Base-by-base conservation (phyloP, 495 filamentous ascomycete species). In the Aspergillus coremiiformis region DNA sequence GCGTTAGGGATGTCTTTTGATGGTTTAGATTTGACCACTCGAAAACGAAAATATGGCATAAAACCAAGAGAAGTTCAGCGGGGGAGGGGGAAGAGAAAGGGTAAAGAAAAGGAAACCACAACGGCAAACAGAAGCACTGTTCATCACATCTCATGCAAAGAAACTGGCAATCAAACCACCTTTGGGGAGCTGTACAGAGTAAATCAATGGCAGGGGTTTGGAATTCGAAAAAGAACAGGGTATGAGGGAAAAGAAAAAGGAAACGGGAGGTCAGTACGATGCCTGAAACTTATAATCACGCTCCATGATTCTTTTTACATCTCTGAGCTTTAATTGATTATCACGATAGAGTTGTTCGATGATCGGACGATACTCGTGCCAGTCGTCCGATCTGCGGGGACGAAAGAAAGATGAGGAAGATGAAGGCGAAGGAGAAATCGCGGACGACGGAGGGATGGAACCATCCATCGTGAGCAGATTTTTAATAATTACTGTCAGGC, bases 261-360 rank as follows among this genome's bases (percentile, higher is more conserved):
- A 49, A 56, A 57, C 4, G 29, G 57, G 54, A 55, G 44, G 52
- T 57, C 48, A 42, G 41, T 72, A 73, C 70, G 70, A 72, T 37
- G 70, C 70, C 54, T 58, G 54, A 50, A 73, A 73, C 44, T 65
- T 68, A 58, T 72, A 64, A 24, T 73, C 63, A n/a, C 60, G 55
- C 48, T 71, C 67, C 70, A 73, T 73, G 57, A 66, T 67, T 53
- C 58, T 60, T 50, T 69, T 72, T 4, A 73, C 70, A 66, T 73
- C 70, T 33, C 65, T 58, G 32, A 73, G 62, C 45, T 73, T 73
- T 39, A 73, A 47, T 53, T 73, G 70, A 44, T 72, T 61, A 47
- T 68, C 65, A 23, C 69, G 68, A 49, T 73, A 73, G 51, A 72
- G 67, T 23, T 68, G 62, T 43, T 72, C 67, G 52, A 73, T 73